Evolutionary conservation across 371 early-diverging fungal species (phyloP).

Genomic region (Nosema muscidifuracis): DNA sequence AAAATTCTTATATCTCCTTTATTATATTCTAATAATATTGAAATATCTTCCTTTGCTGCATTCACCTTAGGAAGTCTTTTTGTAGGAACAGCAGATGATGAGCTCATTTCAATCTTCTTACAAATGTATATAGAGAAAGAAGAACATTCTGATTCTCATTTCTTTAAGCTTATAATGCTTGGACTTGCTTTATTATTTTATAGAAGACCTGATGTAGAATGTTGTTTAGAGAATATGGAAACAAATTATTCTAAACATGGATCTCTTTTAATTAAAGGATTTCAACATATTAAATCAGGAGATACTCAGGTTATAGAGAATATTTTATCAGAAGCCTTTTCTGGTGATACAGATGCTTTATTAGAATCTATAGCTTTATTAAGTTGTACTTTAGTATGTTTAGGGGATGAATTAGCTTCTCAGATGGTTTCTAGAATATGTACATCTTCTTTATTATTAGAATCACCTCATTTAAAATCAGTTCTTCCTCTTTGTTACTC

Average conservation of each 20-base stretch:
- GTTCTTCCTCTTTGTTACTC: constrained; percentile 82
- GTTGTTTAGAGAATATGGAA: constrained; percentile 25
- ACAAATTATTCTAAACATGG: constrained; percentile 22
- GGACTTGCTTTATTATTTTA: constrained; percentile 58
- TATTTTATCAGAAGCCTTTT: constrained; percentile 52
- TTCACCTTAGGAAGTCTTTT: constrained; percentile 54
- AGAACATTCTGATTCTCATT: constrained; percentile 27
- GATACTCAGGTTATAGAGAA: constrained; percentile 51
- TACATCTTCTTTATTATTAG: constrained; percentile 53
- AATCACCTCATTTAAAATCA: constrained; percentile 41
- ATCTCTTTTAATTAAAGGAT: constrained; percentile 37
- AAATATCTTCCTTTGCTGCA: constrained; percentile 46
- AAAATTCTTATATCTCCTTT: constrained; percentile 30
- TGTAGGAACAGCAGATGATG: constrained; percentile 37
- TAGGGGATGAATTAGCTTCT: constrained; percentile 54
- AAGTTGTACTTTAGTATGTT: constrained; percentile 47
- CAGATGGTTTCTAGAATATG: constrained; percentile 55
- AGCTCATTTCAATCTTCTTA: constrained; percentile 42
- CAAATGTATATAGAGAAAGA: constrained; percentile 46
- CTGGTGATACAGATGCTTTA: constrained; percentile 45
- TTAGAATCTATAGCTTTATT: constrained; percentile 52
- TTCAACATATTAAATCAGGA: constrained; percentile 52
- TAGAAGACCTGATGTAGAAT: constrained; percentile 36
- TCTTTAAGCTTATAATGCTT: constrained; percentile 50
- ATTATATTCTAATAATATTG: constrained; percentile 28